Evolutionary conservation across 2,329 filamentous ascomycete genomes (phyloP).

Genomic region (Graphilbum sp.): DNA sequence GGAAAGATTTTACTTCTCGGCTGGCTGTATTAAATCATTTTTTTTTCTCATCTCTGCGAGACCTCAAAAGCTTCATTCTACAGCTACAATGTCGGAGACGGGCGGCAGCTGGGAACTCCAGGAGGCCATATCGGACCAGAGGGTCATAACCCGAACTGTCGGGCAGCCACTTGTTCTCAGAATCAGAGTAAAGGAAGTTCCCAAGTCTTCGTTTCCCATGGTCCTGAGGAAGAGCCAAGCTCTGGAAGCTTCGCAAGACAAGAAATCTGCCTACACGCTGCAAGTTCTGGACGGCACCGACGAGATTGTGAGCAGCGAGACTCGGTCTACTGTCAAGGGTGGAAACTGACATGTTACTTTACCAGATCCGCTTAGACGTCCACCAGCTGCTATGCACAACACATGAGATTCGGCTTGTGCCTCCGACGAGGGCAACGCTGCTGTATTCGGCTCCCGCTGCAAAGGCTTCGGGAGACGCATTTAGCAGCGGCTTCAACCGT

Average conservation of each 20-base stretch:
- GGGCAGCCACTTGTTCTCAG: constrained; percentile 1
- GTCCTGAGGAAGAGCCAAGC: neutral
- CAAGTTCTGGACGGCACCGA: too few species aligned
- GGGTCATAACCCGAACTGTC: neutral
- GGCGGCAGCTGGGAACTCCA: constrained; percentile 7
- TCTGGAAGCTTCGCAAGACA: too few species aligned
- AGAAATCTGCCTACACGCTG: too few species aligned
- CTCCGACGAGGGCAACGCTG: constrained; percentile 7
- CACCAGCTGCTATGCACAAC: neutral
- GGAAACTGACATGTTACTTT: too few species aligned
- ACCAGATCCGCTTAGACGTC: neutral
- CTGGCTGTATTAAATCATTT: too few species aligned
- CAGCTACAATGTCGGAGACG: neutral
- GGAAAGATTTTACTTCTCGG: too few species aligned
- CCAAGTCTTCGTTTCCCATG: neutral
- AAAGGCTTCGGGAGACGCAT: neutral
- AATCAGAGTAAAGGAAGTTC: neutral
- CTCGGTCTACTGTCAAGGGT: too few species aligned
- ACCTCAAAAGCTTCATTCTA: too few species aligned
- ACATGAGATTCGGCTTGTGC: constrained; percentile 8
- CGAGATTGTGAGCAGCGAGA: too few species aligned
- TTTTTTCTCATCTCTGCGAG: too few species aligned
- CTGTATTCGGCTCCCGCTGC: constrained; percentile 4
- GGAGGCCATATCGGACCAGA: constrained; percentile 8
- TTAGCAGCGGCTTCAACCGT: neutral